phyloP scores from a whole-genome alignment of 345 rosid species.

The Dovyalis caffra region DNA sequence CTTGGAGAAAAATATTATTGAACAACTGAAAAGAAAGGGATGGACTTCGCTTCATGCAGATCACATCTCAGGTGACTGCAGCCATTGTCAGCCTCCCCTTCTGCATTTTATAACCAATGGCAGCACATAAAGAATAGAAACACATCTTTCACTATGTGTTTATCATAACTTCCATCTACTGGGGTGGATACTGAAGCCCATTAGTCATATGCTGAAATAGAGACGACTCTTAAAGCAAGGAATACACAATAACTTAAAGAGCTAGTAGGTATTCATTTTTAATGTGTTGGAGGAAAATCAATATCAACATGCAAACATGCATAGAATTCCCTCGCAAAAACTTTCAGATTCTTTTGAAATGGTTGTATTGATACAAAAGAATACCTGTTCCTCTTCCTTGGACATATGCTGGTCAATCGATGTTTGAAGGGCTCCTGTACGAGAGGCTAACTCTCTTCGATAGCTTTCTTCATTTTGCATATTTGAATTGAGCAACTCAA shows the following conservation, averaged over 20 bases:
- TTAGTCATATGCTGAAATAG: background rate
- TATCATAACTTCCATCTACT: background rate
- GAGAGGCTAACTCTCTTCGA: slow-evolving; percentile 69
- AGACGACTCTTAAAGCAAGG: background rate
- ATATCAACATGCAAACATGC: too few species aligned
- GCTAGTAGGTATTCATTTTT: too few species aligned
- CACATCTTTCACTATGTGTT: background rate
- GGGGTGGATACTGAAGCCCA: background rate
- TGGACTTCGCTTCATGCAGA: too few species aligned
- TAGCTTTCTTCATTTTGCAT: slow-evolving; percentile 54
- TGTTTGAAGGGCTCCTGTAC: slow-evolving; percentile 83
- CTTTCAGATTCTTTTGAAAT: too few species aligned
- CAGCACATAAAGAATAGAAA: background rate
- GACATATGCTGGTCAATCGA: slow-evolving; percentile 87
- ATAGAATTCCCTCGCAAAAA: too few species aligned
- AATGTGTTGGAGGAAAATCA: too few species aligned
- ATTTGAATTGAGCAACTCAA: slow-evolving; percentile 58
- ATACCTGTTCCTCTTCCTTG: slow-evolving; percentile 93
- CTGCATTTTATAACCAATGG: too few species aligned
- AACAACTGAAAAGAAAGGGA: background rate
- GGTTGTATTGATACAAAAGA: background rate
- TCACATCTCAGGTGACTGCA: too few species aligned
- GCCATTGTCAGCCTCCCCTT: too few species aligned
- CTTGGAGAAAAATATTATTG: background rate
- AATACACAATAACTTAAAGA: background rate